Evolutionary conservation across 148 eudicot species (phyloP).

Genomic region (Amaranthus hypochondriacus): DNA sequence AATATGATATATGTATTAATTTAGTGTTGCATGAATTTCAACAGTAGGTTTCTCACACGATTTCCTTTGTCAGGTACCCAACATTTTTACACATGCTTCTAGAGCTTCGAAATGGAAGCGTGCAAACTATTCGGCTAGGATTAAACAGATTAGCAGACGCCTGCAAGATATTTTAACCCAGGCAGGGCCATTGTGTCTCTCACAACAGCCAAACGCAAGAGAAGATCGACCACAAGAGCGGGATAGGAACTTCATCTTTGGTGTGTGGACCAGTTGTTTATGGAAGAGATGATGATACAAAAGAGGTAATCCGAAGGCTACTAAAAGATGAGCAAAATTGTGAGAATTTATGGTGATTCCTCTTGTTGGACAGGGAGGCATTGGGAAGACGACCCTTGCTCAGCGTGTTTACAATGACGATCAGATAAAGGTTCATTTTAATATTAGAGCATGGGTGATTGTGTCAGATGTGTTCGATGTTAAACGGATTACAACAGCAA

Average conservation of each 20-base stretch:
- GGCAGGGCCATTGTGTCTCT: not conserved
- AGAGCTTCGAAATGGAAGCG: too few relatives aligned
- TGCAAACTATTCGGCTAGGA: not conserved
- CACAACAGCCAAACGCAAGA: not conserved
- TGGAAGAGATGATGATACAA: not conserved
- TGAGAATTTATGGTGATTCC: not conserved
- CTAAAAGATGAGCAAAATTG: not conserved
- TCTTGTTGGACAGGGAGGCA: constrained; percentile 1
- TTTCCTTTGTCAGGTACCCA: too few relatives aligned
- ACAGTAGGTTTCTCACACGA: too few relatives aligned
- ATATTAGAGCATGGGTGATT: constrained; percentile 9
- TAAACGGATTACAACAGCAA: not conserved
- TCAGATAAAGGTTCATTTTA: not conserved
- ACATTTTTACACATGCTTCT: too few relatives aligned
- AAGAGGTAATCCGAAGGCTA: not conserved
- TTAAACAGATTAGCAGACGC: not conserved
- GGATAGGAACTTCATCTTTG: not conserved
- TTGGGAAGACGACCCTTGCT: constrained; percentile 15
- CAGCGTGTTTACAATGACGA: not conserved
- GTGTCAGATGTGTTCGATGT: constrained; percentile 6
- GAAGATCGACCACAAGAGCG: not conserved
- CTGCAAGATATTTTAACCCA: not conserved
- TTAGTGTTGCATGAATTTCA: too few relatives aligned
- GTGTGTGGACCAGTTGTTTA: not conserved
- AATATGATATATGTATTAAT: too few relatives aligned